A percentile compares a stretch with the other conserved stretches of the same genome.
These are phyloP conservation scores for Ploettnerulaceae sp. DNA, from an alignment of 2,329 filamentous ascomycete species.

Conservation along the genomic window DNA sequence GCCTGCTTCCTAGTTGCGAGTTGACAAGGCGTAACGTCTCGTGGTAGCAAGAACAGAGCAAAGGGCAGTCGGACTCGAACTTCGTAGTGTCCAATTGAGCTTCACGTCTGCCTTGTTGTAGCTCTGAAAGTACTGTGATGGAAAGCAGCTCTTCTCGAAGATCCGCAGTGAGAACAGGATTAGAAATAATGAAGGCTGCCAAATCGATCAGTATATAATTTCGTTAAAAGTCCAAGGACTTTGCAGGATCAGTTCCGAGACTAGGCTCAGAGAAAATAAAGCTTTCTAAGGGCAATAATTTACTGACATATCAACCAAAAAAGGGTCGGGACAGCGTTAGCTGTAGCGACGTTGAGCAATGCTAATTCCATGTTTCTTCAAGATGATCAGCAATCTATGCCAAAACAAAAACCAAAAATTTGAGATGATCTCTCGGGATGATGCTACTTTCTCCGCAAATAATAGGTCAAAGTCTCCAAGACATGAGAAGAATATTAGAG, in stretches of 20 bases:
- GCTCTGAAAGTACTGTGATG: conserved; percentile 12
- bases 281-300: too few relatives aligned
- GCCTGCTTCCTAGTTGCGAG: conserved; percentile 37
- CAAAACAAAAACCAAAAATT: too few relatives aligned
- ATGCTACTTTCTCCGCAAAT: too few relatives aligned
- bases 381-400: conserved; percentile 27
- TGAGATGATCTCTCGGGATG: too few relatives aligned
- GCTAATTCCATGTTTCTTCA: conserved; percentile 33
- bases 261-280: too few relatives aligned
- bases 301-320: conserved; percentile 39
- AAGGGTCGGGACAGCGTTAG: conserved; percentile 37
- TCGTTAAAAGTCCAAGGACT: too few relatives aligned
- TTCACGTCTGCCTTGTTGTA: conserved; percentile 8
- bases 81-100: conserved; percentile 36
- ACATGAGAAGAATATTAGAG: too few relatives aligned
- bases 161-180: conserved; percentile 26
- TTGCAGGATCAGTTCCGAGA: too few relatives aligned
- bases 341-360: conserved; percentile 30
- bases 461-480: too few relatives aligned
- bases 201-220: too few relatives aligned
- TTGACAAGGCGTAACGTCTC: conserved; percentile 42
- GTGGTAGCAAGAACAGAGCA: conserved; percentile 41
- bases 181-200: conserved; percentile 31
- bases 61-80: conserved; percentile 37
- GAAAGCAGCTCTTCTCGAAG: conserved; percentile 33